phyloP scores from a whole-genome alignment of 441 rosid species.

The Pelargonium fulgidum region DNA sequence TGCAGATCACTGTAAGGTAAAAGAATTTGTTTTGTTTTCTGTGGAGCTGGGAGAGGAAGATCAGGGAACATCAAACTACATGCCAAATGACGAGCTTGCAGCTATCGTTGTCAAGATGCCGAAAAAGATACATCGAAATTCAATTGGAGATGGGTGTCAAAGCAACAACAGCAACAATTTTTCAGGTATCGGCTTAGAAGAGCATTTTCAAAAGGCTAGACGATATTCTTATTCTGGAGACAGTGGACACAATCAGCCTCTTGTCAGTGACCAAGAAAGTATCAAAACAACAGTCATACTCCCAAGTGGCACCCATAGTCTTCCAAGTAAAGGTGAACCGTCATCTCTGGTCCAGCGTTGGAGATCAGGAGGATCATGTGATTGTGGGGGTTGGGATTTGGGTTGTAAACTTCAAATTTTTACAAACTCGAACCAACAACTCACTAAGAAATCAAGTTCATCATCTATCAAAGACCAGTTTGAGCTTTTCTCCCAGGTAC shows the following conservation, averaged over 20 bases:
- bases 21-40: slow-evolving; percentile 66
- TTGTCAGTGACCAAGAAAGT: slow-evolving; percentile 26
- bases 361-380: slow-evolving; percentile 89
- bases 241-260: slow-evolving; percentile 17
- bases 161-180: slow-evolving; percentile 1
- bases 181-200: slow-evolving; percentile 2
- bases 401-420: slow-evolving; percentile 76
- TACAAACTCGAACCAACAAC: slow-evolving; percentile 34
- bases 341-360: slow-evolving; percentile 81
- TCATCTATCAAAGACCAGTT: slow-evolving; percentile 38
- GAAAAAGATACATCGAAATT: slow-evolving; percentile 18
- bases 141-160: slow-evolving; percentile 8
- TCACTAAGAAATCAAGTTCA: slow-evolving; percentile 27
- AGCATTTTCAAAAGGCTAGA: not conserved
- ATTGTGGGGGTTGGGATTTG: slow-evolving; percentile 98
- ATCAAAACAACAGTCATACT: slow-evolving; percentile 61
- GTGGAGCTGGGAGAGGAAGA: slow-evolving; percentile 42
- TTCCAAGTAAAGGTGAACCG: slow-evolving; percentile 83
- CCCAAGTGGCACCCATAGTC: slow-evolving; percentile 76
- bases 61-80: slow-evolving; percentile 37
- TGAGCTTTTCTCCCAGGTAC: slow-evolving; percentile 68
- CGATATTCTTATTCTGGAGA: slow-evolving; percentile 10
- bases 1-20: slow-evolving; percentile 30
- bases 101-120: slow-evolving; percentile 73
- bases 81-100: slow-evolving; percentile 68